Evolutionary conservation across 2,329 filamentous ascomycete species (phyloP), one percentile per base, ranked within the genome.

Genomic region (Colletotrichum sp.): DNA sequence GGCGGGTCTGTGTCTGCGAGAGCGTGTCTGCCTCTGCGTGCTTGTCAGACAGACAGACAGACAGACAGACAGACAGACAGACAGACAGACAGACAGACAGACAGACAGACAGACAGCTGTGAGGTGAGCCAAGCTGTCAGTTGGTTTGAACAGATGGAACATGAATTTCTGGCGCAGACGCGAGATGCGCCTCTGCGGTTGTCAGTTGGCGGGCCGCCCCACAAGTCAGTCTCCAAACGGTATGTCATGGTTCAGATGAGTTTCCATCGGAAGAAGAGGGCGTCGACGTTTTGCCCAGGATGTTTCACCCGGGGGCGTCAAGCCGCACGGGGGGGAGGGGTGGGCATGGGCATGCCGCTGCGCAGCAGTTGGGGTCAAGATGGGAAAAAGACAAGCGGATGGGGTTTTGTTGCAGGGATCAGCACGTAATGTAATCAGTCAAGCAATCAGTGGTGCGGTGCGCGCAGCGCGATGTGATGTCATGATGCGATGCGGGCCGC

Each of bases 141-240:
- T 44, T 26, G 8, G 44, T 49, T 49, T 21, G 44, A n/a, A 49
- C 44, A 21, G 44, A 49, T 49, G 44, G 28, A n/a, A 26, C 18
- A 21, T 68, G 63, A 26, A 68, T 68, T 72, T 69, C 26, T 18
- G 65, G 32, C 26, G 44, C 44, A 73, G 73, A 76, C 73, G 73
- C 73, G 70, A 49, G 69, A 76, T 73, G 73, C 73, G 73, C 73
- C 26, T 63, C 32, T 32, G 16, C 21, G n/a, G 32, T n/a, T 57
- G 64, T 57, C 65, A 26, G 30, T 26, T 5, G 65, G 9, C 16
- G n/a, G 18, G 13, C 15, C 21, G 39, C 39, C 32, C 63, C 69
- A 32, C 55, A 18, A 18, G 16, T 59, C 36, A 55, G 63, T 67
- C 39, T 72, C 32, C n/a, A 21, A 24, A 59, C 28, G 65, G 34